Evolutionary conservation across 2,329 filamentous ascomycete species (phyloP).

Genomic region (Gnomoniopsis smithogilvyi): DNA sequence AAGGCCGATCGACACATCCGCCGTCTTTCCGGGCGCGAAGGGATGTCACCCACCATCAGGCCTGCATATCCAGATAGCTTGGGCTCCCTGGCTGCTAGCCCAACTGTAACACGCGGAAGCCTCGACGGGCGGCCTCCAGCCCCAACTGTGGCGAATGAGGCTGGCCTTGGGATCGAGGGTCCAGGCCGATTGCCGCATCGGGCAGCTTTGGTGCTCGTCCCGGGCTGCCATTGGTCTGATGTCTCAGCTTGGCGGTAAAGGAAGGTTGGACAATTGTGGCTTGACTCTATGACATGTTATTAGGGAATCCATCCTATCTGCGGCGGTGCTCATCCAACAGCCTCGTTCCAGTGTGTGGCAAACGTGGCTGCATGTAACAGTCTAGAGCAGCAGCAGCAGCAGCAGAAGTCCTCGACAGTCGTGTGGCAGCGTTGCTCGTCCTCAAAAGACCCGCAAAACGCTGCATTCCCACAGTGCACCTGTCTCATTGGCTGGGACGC

Average conservation of each 20-base stretch:
- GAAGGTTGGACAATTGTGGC: not conserved
- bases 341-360: too few species aligned
- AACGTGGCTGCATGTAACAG: not conserved
- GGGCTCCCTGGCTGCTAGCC: too few species aligned
- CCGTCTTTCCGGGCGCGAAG: not conserved
- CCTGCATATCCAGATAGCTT: not conserved
- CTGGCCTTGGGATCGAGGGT: not conserved
- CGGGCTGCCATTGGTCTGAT: not conserved
- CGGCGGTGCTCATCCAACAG: not conserved
- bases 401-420: not conserved
- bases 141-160: constrained; percentile 12
- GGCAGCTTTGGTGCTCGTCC: not conserved
- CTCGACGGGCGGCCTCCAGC: constrained; percentile 14
- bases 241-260: not conserved
- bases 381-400: not conserved
- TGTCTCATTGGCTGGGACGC: too few species aligned
- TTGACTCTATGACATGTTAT: not conserved
- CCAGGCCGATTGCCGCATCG: constrained; percentile 3
- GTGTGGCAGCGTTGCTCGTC: too few species aligned
- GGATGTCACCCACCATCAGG: not conserved
- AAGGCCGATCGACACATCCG: not conserved
- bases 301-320: not conserved
- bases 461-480: too few species aligned
- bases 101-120: not conserved
- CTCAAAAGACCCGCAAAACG: too few species aligned